These are phyloP conservation scores for Coniferiporia weirii DNA, from an alignment of 1,284 basidiomycete genomes.

Conservation along the genomic window DNA sequence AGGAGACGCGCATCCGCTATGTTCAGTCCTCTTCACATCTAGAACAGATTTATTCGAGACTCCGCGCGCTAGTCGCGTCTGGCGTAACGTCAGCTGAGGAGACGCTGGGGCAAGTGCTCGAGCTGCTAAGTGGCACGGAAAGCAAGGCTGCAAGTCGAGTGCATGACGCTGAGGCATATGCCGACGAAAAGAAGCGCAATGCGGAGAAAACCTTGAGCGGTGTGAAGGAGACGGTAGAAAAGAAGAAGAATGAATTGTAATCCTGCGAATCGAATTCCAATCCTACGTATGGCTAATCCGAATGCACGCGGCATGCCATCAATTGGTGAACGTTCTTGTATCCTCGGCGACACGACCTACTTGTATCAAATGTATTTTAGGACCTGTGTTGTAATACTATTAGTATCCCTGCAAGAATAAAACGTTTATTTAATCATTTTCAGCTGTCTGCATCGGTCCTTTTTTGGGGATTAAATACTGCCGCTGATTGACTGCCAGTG, in stretches of 20 bases:
- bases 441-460: no score
- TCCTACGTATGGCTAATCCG: no score
- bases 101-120: constrained; percentile 46
- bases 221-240: constrained; percentile 24
- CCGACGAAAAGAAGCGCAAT: constrained; percentile 29
- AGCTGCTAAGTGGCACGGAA: constrained; percentile 40
- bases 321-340: no score
- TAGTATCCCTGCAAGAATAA: no score
- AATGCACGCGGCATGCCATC: no score
- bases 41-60: constrained; percentile 51
- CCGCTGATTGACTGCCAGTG: no score
- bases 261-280: neutral
- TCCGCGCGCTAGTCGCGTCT: constrained; percentile 56
- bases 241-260: constrained; percentile 21
- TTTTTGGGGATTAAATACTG: no score
- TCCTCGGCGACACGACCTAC: no score
- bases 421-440: no score
- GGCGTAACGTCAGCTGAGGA: constrained; percentile 68
- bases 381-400: no score
- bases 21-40: constrained; percentile 54
- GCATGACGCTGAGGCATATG: constrained; percentile 32
- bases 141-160: constrained; percentile 27
- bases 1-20: constrained; percentile 77
- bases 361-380: no score
- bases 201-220: constrained; percentile 32